Percentiles rank a stretch among this genome's conserved stretches.
Evolutionary conservation across 306 rosid genomes (phyloP).

Genomic region (Geum urbanum): DNA sequence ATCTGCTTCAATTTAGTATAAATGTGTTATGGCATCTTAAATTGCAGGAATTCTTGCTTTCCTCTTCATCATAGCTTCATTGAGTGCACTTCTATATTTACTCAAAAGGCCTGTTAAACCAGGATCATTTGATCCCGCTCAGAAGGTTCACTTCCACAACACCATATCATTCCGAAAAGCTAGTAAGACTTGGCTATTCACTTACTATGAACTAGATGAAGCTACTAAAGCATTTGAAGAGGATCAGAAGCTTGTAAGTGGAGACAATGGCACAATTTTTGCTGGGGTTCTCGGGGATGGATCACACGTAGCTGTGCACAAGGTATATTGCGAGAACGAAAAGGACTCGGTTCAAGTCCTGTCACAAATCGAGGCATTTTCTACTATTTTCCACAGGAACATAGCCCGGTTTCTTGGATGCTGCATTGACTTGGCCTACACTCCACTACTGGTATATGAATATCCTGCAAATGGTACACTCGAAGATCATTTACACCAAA

Average conservation of each 20-base stretch:
- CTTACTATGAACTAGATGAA: conserved; percentile 60
- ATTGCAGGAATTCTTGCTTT: conserved; percentile 83
- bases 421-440: conserved; percentile 54
- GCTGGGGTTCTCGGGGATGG: conserved; percentile 72
- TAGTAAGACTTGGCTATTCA: conserved; percentile 57
- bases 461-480: conserved; percentile 70
- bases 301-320: conserved; percentile 70
- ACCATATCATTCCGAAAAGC: conserved; percentile 52
- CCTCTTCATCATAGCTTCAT: conserved; percentile 56
- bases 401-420: conserved; percentile 69
- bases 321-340: conserved; percentile 55
- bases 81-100: conserved; percentile 51
- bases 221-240: conserved; percentile 69
- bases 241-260: conserved; percentile 45
- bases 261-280: conserved; percentile 48
- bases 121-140: conserved; percentile 36
- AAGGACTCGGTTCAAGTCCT: conserved; percentile 54
- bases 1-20: neutral
- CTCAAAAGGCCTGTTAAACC: conserved; percentile 49
- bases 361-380: conserved; percentile 67
- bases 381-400: conserved; percentile 50
- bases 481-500: conserved; percentile 59
- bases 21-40: conserved; percentile 12
- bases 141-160: conserved; percentile 47
- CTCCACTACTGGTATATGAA: conserved; percentile 67